phyloP scores from a whole-genome alignment of 2,329 filamentous ascomycete species.

The Calycina marina region DNA sequence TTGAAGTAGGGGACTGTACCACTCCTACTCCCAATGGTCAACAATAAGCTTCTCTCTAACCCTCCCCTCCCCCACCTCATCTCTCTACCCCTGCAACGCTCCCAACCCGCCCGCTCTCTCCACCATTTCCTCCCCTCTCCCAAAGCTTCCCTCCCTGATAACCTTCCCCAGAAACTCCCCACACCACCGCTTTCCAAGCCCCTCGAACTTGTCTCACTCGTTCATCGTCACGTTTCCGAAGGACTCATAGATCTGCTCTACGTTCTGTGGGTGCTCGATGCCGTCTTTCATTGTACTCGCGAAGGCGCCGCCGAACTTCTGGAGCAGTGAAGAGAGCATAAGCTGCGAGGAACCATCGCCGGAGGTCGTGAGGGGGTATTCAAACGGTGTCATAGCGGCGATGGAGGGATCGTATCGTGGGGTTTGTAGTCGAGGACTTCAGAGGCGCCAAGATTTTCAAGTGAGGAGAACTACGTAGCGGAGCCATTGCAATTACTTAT shows the following conservation, averaged over 20 bases:
- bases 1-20: too few relatives aligned
- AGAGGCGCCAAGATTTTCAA: not conserved
- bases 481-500: not conserved
- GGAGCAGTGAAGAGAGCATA: not conserved
- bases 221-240: not conserved
- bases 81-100: not conserved
- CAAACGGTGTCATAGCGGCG: too few relatives aligned
- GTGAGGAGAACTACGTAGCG: not conserved
- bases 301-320: not conserved
- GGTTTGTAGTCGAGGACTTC: constrained; percentile 1
- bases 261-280: not conserved
- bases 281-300: not conserved
- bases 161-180: not conserved
- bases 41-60: not conserved
- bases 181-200: constrained; percentile 1
- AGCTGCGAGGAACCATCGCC: not conserved
- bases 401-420: too few relatives aligned
- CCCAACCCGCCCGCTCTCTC: not conserved
- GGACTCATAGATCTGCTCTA: constrained; percentile 1
- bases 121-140: not conserved
- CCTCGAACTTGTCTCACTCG: not conserved
- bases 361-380: not conserved
- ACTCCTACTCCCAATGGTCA: not conserved
- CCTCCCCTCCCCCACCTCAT: not conserved
- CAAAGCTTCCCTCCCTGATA: not conserved